Evolutionary conservation across 768 basidiomycete genomes (phyloP), one percentile per base, ranked within the genome.

Genomic region (Termitomyces sp.): DNA sequence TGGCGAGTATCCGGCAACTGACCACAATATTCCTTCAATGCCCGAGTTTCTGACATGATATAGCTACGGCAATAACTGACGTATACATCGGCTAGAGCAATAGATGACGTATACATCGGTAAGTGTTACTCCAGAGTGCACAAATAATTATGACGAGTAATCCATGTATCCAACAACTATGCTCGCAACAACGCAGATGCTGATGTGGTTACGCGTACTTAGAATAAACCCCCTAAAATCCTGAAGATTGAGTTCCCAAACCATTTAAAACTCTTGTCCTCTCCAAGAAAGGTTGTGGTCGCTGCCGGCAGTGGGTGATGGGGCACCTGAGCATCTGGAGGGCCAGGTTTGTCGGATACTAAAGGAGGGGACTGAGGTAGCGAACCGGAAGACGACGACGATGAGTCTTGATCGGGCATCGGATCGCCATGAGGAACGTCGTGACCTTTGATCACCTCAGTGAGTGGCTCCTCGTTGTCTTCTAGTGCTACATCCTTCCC

Each of bases 1-100:
- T 25, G 60, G 60, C 10, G 57, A 61, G 28, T 61, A 53, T 40
- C 23, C 58, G 28, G 60, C 58, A 2, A 55, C 48, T 27, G 28
- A 40, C 14, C 28, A 47, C 27, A 52, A 60, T 19, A 37, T n/a
- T n/a, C n/a, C n/a, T n/a, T n/a, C n/a, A n/a, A n/a, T n/a, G n/a
- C n/a, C 44, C n/a, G 21, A 21, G 5, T 23, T 39, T 39, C 17
- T 1, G 39, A n/a, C 17, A n/a, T n/a, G 39, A 39, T 17, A 39
- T 6, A 17, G 37, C 5, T 3, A 17, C 5, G 37, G 32, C n/a
- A n/a, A n/a, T n/a, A n/a, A n/a, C n/a, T n/a, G n/a, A n/a, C n/a
- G n/a, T n/a, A n/a, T n/a, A n/a, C n/a, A n/a, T n/a, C n/a, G n/a
- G n/a, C n/a, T n/a, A n/a, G n/a, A 34, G 0, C 37, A 17, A 39